Evolutionary conservation across 1,284 basidiomycete species (phyloP), one percentile per base, ranked within the genome.

Genomic region (Xanthoconium separans): DNA sequence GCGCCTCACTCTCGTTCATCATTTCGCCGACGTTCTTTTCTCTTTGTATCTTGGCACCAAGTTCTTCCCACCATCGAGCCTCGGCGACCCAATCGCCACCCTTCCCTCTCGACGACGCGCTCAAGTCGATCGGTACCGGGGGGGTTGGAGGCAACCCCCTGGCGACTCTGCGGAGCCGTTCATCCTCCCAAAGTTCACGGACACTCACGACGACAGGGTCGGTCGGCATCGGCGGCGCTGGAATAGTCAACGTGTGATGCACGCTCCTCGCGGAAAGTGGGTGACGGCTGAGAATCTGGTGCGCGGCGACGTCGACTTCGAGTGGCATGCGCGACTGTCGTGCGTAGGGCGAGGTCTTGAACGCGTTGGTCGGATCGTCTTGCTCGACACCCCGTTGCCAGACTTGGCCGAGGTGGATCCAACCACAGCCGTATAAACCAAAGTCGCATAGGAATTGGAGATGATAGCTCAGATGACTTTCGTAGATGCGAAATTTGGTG

Each of bases 381-480:
- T 65, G 67, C 48, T 74, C 69, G 34, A 65, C 59, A 34, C 79
- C 78, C 16, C 88, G 80, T 63, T 81, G 75, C 71, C 81, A 80
- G n/a, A 64, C 80, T 50, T 84, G 73, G 45, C 74, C 77, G 6
- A 90, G 70, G 54, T 96, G 86, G 46, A 98, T 77, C 82, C 87
- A 92, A 10, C 91, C 94, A 69, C 96, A 98, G 2, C 96, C 96
- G 65, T 95, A 97, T 34, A 99, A 78, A 56, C 94, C 94, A 71
- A 93, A 95, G 73, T 99, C 96, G 69, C 90, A 90, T 82, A 98
- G 84, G 74, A 98, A 98, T 72, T 98, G 95, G 24, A 98, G 78
- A 42, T 86, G 77, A 69, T 88, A 98, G 65, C 84, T 89, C 64
- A 98, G 79, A 73, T 99, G 96, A 57, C 88, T 90, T 72, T 99